phyloP scores from a whole-genome alignment of 2,329 filamentous ascomycete species.

The Xylaria sp. region DNA sequence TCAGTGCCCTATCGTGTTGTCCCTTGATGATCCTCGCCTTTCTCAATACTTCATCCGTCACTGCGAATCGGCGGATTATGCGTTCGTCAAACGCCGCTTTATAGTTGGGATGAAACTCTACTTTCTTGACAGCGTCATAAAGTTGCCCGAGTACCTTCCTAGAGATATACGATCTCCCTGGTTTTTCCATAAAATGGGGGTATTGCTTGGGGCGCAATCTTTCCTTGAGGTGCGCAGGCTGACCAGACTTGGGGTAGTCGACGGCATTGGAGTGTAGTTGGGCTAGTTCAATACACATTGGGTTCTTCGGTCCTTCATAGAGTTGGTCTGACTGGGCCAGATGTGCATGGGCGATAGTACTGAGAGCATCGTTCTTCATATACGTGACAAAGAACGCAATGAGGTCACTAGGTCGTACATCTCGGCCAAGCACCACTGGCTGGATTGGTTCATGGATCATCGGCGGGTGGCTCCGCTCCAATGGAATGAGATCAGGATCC shows the following conservation, averaged over 20 bases:
- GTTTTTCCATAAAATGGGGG: constrained; percentile 90
- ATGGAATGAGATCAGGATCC: constrained; percentile 79
- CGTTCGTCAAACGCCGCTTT: constrained; percentile 78
- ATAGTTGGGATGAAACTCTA: constrained; percentile 79
- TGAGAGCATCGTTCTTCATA: constrained; percentile 89
- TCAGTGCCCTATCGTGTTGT: constrained; percentile 81
- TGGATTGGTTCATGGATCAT: constrained; percentile 78
- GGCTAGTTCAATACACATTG: constrained; percentile 79
- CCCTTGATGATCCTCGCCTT: constrained; percentile 75
- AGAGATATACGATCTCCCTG: constrained; percentile 71
- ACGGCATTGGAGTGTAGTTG: constrained; percentile 89
- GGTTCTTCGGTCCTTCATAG: constrained; percentile 71
- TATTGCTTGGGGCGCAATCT: constrained; percentile 71
- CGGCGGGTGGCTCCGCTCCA: constrained; percentile 71
- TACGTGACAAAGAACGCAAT: constrained; percentile 89
- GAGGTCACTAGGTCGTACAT: constrained; percentile 79
- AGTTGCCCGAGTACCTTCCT: constrained; percentile 79
- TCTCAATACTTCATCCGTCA: constrained; percentile 65
- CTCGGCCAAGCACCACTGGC: constrained; percentile 65
- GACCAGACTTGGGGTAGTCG: constrained; percentile 92
- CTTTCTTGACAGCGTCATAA: constrained; percentile 77
- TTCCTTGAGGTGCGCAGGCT: constrained; percentile 74
- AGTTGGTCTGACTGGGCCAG: constrained; percentile 78
- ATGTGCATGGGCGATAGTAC: constrained; percentile 83
- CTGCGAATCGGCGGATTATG: constrained; percentile 72